phyloP scores from a whole-genome alignment of 345 rosid genomes.

The Pugionium cornutum region DNA sequence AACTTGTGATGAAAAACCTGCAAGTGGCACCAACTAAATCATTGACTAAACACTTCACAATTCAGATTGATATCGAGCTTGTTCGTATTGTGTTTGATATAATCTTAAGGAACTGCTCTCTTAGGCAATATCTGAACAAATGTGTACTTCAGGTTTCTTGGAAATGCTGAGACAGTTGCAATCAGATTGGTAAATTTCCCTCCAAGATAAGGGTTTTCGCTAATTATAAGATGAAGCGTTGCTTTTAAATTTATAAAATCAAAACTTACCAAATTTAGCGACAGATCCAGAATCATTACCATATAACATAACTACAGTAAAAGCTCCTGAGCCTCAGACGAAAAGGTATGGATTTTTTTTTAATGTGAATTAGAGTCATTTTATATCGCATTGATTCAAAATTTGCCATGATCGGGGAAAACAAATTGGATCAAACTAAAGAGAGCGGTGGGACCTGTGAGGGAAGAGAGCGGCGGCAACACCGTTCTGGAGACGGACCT shows the following conservation, averaged over 20 bases:
- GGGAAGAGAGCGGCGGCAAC: conserved; percentile 72
- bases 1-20: conserved; percentile 94
- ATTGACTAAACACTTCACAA: conserved; percentile 7
- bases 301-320: conserved; percentile 27
- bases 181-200: not conserved
- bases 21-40: conserved; percentile 28
- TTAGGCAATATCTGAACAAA: not conserved
- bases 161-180: not conserved
- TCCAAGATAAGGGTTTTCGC: not conserved
- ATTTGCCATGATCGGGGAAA: not conserved
- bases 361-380: conserved; percentile 21
- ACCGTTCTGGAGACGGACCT: conserved; percentile 76
- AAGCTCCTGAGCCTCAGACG: conserved; percentile 29
- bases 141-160: not conserved
- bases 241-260: not conserved
- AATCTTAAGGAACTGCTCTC: not conserved
- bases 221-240: conserved; percentile 5
- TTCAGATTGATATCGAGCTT: not conserved
- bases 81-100: not conserved
- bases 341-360: conserved; percentile 14
- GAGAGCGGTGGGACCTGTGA: conserved; percentile 53
- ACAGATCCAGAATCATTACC: conserved; percentile 32
- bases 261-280: conserved; percentile 27
- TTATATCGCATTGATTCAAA: conserved; percentile 17
- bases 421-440: conserved; percentile 1